Percentiles rank a stretch among this genome's conserved stretches.
Conservation (phyloP, 2,329 filamentous ascomycete species). For the Ophiostoma fasciatum region DNA sequence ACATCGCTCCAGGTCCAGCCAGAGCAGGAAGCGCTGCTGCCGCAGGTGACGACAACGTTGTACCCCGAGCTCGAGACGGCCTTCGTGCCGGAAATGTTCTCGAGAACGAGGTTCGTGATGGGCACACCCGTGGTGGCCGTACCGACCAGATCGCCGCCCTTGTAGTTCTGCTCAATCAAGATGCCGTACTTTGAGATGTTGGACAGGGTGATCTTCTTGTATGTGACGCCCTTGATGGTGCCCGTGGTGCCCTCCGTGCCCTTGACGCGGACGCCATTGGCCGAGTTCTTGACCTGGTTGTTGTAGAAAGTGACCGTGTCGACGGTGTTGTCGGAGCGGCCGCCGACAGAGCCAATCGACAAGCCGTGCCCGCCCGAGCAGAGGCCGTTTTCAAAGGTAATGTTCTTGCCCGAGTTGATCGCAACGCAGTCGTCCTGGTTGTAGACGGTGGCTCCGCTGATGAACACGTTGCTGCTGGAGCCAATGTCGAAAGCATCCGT, state of each 20-base stretch:
- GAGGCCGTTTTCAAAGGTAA: conserved; percentile 25
- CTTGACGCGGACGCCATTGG: conserved; percentile 36
- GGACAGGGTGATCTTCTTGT: conserved; percentile 33
- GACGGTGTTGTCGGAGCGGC: conserved; percentile 37
- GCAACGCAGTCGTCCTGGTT: conserved; percentile 50
- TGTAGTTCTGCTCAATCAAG: conserved; percentile 44
- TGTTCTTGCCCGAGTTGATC: conserved; percentile 24
- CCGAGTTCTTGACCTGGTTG: conserved; percentile 6
- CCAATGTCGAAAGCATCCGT: conserved; percentile 46
- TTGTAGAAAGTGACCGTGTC: conserved; percentile 31
- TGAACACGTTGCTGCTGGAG: conserved; percentile 31
- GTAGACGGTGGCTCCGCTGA: conserved; percentile 36
- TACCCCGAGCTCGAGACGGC: conserved; percentile 16
- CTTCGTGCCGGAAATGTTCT: conserved; percentile 25
- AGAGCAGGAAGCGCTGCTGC: conserved; percentile 19
- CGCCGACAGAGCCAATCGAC: conserved; percentile 28
- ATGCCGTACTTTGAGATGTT: conserved; percentile 38
- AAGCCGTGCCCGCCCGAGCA: conserved; percentile 42
- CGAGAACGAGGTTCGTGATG: conserved; percentile 31
- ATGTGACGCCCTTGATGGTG: conserved; percentile 35
- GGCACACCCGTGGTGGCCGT: conserved; percentile 21
- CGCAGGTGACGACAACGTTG: conserved; percentile 23
- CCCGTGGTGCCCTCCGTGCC: conserved; percentile 36
- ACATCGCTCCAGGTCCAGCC: conserved; percentile 23
- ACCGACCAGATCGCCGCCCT: conserved; percentile 25